Conservation (phyloP, 768 basidiomycete genomes). For the Rhodosporidiobolus sp. region DNA sequence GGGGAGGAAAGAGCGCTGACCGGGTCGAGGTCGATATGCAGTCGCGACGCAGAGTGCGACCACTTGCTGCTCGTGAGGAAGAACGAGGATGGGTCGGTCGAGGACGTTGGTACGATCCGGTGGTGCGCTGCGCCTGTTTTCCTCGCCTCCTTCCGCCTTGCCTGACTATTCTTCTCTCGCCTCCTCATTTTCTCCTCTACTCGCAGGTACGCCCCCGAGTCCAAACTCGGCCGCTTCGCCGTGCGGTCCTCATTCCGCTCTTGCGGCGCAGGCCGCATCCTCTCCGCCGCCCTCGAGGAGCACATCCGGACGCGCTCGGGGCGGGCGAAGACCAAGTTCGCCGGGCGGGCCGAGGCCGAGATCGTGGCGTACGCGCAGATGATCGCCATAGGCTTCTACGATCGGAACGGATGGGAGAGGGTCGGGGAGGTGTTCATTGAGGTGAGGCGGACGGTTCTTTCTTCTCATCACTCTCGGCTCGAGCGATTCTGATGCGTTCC, state of each 20-base stretch:
- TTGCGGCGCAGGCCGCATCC: conserved; percentile 10
- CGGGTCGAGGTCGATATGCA: background rate
- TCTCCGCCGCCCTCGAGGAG: conserved; percentile 7
- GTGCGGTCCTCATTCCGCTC: background rate
- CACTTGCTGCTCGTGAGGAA: conserved; percentile 21
- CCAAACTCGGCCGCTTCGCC: conserved; percentile 38
- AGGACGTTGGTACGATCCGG: conserved; percentile 24
- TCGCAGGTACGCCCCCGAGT: conserved; percentile 4
- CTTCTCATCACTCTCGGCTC: background rate
- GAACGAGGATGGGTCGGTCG: background rate
- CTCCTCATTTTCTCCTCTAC: background rate
- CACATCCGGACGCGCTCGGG: conserved; percentile 10
- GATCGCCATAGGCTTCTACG: conserved; percentile 11
- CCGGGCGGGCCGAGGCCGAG: background rate
- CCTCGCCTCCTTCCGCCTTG: background rate
- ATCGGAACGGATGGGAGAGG: conserved; percentile 8
- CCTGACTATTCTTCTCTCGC: background rate
- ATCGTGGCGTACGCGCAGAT: conserved; percentile 19
- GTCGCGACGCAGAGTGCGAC: conserved; percentile 17
- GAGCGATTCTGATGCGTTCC: background rate
- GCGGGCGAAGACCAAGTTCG: background rate
- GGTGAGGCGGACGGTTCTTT: conserved; percentile 1
- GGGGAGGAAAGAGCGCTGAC: background rate
- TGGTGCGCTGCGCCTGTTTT: background rate
- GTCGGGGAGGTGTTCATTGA: conserved; percentile 20